Conservation (phyloP, 345 rosid genomes). For the Citrus cavaleriei region DNA sequence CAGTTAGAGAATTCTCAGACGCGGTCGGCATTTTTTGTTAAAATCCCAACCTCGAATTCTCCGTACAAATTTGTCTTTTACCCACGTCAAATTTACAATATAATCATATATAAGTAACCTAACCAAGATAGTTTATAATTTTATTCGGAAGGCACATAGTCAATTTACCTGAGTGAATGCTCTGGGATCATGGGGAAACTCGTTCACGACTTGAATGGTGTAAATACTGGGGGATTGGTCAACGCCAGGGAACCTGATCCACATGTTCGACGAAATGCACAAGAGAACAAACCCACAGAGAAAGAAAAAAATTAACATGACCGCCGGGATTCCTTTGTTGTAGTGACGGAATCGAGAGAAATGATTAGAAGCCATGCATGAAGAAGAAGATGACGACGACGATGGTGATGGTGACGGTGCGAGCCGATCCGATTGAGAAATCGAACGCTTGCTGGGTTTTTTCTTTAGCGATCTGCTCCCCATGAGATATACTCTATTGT, state of each 20-base stretch:
- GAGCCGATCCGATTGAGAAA: neutral
- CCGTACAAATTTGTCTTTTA: neutral
- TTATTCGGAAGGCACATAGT: neutral
- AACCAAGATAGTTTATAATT: neutral
- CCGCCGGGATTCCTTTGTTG: constrained; percentile 30
- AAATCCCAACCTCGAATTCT: neutral
- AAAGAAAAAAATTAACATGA: constrained; percentile 28
- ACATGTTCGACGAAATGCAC: constrained; percentile 32
- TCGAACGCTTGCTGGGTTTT: constrained; percentile 32
- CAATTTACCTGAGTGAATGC: constrained; percentile 69
- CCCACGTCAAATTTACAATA: neutral
- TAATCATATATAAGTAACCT: neutral
- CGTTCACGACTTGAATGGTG: constrained; percentile 50
- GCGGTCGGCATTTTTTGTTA: neutral
- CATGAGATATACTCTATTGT: constrained; percentile 17
- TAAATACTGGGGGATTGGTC: constrained; percentile 19
- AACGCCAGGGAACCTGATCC: constrained; percentile 2
- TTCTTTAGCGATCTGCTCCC: constrained; percentile 34
- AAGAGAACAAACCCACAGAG: constrained; percentile 29
- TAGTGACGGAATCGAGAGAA: constrained; percentile 21
- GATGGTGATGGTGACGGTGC: neutral
- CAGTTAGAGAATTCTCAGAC: neutral
- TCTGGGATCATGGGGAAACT: constrained; percentile 60
- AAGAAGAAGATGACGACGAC: neutral
- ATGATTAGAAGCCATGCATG: constrained; percentile 31